Base-by-base conservation (phyloP, 2,329 filamentous ascomycete genomes). In the Endothia cerciana region DNA sequence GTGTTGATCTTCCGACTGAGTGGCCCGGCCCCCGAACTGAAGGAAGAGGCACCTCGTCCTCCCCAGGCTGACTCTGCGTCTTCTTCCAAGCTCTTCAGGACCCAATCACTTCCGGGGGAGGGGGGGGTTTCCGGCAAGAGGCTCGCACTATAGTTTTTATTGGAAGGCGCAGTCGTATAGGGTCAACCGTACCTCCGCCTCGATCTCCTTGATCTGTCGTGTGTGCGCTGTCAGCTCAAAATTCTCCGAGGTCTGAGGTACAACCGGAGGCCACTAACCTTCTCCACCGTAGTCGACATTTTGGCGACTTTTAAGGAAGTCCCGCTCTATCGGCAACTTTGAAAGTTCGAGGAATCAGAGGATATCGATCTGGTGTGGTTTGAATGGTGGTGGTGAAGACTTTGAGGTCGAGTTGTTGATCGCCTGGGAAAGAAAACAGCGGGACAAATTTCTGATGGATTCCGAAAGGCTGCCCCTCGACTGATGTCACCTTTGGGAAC, bases 261-360 rank as follows among this genome's bases (percentile, higher is more conserved):
- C 61, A 62, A 58, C 41, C 19, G 66, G 55, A 62, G 65, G 62
- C 55, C 45, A 74, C 85, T 72, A 77, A 92, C 93, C 91, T 98
- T 98, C 75, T 98, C 94, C 78, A 97, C 93, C 51, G 94, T 98
- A 68, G 94, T 98, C 85, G 94, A 86, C 95, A 98, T 98, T 79
- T 91, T 83, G 77, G 77, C 73, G 69, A 69, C 65, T 67, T 63
- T 67, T 57, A 43, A 47, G 67, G 17, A 57, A 58, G 58, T 47
- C 53, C n/a, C n/a, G 43, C 22, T 36, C 56, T 63, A 36, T 11
- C 57, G 41, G 41, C 7, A 19, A n/a, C 25, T 15, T 7, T n/a
- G n/a, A 19, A 36, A 2, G 10, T 17, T 19, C 40, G 22, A 43
- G 17, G 8, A n/a, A 40, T n/a, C n/a, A 25, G 25, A 43, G 33